Percentiles rank a stretch among this genome's conserved stretches.
These are phyloP conservation scores for Hibiscus mutabilis DNA, from an alignment of 345 rosid genomes.

Conservation along the genomic window DNA sequence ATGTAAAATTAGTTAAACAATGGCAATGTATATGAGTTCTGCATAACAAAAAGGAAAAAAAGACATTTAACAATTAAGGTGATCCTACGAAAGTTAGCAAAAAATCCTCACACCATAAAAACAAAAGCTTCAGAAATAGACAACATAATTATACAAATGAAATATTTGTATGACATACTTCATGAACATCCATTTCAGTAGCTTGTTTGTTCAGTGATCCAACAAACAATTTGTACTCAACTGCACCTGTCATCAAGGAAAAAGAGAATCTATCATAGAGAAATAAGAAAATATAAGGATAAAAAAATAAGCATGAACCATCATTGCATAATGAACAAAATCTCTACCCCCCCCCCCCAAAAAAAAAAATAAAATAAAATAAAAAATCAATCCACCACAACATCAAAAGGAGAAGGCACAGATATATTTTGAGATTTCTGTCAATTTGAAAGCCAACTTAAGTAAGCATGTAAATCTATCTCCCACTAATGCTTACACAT, in stretches of 20 bases:
- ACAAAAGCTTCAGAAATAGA: neutral
- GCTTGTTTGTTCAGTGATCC: slow-evolving; percentile 94
- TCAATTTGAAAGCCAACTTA: neutral
- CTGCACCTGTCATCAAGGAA: slow-evolving; percentile 53
- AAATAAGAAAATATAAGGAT: slow-evolving; percentile 6
- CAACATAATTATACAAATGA: slow-evolving; percentile 11
- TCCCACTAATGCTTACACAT: neutral
- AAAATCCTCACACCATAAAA: neutral
- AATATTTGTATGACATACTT: slow-evolving; percentile 38
- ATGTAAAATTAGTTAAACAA: neutral
- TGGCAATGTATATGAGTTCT: neutral
- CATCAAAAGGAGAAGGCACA: neutral
- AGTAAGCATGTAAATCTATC: neutral
- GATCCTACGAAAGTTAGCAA: neutral
- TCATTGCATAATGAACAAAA: neutral
- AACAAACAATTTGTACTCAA: slow-evolving; percentile 90
- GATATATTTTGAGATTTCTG: neutral
- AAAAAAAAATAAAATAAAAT: no score
- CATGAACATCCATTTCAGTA: slow-evolving; percentile 88
- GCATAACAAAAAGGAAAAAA: neutral
- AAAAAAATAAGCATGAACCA: slow-evolving; percentile 2
- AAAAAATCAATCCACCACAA: neutral
- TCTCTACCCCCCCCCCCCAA: neutral
- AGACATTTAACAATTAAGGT: neutral
- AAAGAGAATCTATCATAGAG: slow-evolving; percentile 13